These are phyloP conservation scores for Echinochloa phyllopogon DNA, from an alignment of 176 grass and related monocot genomes.

Conservation along the genomic window DNA sequence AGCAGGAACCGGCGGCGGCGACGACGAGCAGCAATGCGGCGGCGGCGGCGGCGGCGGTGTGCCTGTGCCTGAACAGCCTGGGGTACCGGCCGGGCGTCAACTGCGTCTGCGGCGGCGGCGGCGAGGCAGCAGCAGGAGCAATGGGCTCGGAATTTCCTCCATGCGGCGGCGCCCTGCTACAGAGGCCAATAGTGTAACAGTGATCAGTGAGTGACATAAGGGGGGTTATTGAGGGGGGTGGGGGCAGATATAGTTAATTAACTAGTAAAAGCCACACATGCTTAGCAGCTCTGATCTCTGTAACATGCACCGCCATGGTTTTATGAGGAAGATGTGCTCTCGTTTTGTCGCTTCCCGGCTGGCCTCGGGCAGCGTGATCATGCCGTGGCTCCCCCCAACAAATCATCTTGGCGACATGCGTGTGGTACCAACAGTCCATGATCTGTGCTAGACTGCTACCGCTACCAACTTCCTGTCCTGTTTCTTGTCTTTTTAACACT, in stretches of 20 bases:
- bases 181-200: constrained; percentile 48
- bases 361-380: constrained; percentile 33
- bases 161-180: constrained; percentile 19
- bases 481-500: not conserved
- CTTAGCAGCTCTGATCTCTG: constrained; percentile 25
- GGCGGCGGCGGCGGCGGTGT: constrained; percentile 33
- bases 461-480: not conserved
- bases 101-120: constrained; percentile 58
- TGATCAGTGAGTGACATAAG: constrained; percentile 24
- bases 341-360: not conserved
- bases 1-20: not conserved
- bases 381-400: constrained; percentile 13
- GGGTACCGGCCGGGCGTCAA: constrained; percentile 55
- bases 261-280: constrained; percentile 35
- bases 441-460: not conserved
- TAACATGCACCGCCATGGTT: constrained; percentile 51
- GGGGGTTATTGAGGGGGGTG: not conserved
- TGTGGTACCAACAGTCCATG: not conserved
- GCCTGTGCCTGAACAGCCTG: constrained; percentile 68
- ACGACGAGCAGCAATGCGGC: not conserved
- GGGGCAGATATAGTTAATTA: constrained; percentile 24
- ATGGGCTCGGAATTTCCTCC: constrained; percentile 25
- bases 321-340: constrained; percentile 46
- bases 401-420: constrained; percentile 22
- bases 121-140: constrained; percentile 48